Conservation (phyloP, 2,329 filamentous ascomycete species). For the Neofusicoccum umdonicola region DNA sequence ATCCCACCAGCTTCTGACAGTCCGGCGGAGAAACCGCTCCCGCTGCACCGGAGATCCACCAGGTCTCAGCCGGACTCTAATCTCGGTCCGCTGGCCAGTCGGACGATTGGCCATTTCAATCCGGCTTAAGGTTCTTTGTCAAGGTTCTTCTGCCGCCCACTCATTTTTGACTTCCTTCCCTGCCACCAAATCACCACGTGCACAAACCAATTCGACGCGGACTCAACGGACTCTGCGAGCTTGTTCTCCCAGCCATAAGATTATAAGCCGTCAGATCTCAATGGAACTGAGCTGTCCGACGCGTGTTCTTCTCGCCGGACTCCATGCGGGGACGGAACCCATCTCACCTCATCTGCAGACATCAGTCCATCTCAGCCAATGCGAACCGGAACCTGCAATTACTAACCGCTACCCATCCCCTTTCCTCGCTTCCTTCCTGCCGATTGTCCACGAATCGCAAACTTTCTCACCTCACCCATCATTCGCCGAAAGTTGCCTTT, state of each 20-base stretch:
- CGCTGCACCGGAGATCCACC: slow-evolving; percentile 1
- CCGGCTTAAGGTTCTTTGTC: slow-evolving; percentile 1
- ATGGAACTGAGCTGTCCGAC: not conserved
- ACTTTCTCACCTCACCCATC: not conserved
- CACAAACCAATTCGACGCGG: not conserved
- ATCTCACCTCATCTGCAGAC: not conserved
- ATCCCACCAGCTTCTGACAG: not conserved
- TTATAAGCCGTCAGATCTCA: not conserved
- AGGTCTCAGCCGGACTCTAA: slow-evolving; percentile 2
- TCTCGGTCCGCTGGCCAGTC: slow-evolving; percentile 6
- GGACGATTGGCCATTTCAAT: slow-evolving; percentile 8
- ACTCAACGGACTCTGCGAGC: not conserved
- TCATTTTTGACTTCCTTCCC: not conserved
- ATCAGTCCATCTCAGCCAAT: not conserved
- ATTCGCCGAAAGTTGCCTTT: not conserved
- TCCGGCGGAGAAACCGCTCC: not conserved
- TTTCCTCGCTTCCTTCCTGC: not conserved
- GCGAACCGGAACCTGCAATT: not conserved
- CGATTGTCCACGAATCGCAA: not conserved
- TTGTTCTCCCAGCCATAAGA: not conserved
- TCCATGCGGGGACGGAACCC: not conserved
- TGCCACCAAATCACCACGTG: not conserved
- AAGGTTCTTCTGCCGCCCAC: not conserved
- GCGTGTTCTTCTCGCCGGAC: not conserved
- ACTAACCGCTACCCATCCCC: not conserved